Evolutionary conservation across 108 stramenopile species (phyloP).

Genomic region (Mediolabrus comicus): DNA sequence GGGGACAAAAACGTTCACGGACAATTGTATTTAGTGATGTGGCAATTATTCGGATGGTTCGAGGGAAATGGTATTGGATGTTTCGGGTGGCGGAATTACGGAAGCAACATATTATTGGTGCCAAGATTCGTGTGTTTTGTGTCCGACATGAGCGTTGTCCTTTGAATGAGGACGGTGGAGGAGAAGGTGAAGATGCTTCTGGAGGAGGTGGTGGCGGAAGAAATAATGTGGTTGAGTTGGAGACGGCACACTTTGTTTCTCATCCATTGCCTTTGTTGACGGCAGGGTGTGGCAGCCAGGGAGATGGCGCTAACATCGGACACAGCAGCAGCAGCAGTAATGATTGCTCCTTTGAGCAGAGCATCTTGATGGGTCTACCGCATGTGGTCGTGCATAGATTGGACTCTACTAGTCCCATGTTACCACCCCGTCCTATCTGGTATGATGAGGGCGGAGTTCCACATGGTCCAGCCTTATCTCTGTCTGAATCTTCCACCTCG

Average conservation of each 20-base stretch:
- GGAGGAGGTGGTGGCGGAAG: too few species aligned
- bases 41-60: conserved; percentile 77
- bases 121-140: conserved; percentile 89
- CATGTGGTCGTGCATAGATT: conserved; percentile 93
- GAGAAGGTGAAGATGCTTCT: conserved; percentile 52
- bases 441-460: conserved; percentile 63
- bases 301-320: conserved; percentile 21
- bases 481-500: conserved; percentile 2
- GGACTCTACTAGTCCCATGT: conserved; percentile 82
- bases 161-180: conserved; percentile 43
- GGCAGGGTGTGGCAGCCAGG: conserved; percentile 10
- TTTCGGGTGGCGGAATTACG: conserved; percentile 93
- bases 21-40: conserved; percentile 91
- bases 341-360: conserved; percentile 39
- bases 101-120: conserved; percentile 90
- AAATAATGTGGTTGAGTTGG: conserved; percentile 25
- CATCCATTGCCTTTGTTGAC: conserved; percentile 36
- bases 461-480: conserved; percentile 25
- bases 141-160: conserved; percentile 79
- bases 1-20: conserved; percentile 83
- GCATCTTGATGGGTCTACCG: conserved; percentile 92
- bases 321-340: too few species aligned
- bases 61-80: conserved; percentile 85
- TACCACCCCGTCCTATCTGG: conserved; percentile 64
- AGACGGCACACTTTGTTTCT: conserved; percentile 42